Percentiles rank a stretch among this genome's conserved stretches.
Evolutionary conservation across 2,329 filamentous ascomycete species (phyloP).

Genomic region (Mariannaea sp.): DNA sequence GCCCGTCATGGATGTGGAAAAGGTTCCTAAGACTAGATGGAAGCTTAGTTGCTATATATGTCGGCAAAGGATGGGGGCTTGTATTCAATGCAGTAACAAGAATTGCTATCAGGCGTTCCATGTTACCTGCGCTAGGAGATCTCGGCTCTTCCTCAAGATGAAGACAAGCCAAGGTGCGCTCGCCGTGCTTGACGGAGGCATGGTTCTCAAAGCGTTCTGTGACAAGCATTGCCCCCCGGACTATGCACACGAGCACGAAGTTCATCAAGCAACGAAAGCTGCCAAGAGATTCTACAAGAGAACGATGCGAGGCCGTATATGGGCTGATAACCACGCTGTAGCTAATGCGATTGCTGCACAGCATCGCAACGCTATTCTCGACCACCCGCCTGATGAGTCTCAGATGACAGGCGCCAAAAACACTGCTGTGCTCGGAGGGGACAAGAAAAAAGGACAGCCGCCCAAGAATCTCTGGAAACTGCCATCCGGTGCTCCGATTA

Average conservation of each 20-base stretch:
- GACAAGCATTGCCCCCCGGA: conserved; percentile 92
- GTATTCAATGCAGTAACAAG: conserved; percentile 98
- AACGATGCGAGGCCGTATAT: conserved; percentile 85
- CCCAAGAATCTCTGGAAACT: conserved; percentile 74
- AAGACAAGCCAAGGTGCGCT: conserved; percentile 84
- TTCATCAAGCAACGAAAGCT: conserved; percentile 77
- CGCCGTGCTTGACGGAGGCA: conserved; percentile 76
- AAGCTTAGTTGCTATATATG: conserved; percentile 95
- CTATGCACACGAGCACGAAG: conserved; percentile 84
- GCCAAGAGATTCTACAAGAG: conserved; percentile 89
- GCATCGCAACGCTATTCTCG: conserved; percentile 64
- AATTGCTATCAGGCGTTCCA: conserved; percentile 97
- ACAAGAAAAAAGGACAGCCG: conserved; percentile 67
- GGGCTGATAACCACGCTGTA: conserved; percentile 87
- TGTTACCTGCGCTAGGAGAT: conserved; percentile 90
- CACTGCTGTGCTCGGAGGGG: conserved; percentile 73
- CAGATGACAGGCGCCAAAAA: conserved; percentile 85
- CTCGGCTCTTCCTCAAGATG: conserved; percentile 91
- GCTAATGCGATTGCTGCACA: conserved; percentile 80
- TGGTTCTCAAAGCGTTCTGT: conserved; percentile 90
- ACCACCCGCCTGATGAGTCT: conserved; percentile 78
- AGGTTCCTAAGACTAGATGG: conserved; percentile 94
- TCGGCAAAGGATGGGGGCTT: conserved; percentile 95
- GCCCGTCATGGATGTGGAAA: conserved; percentile 96
- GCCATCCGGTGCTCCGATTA: conserved; percentile 91